Percentiles rank a stretch among this genome's conserved stretches.
These are phyloP conservation scores for Colletotrichum paranaense DNA, from an alignment of 2,329 filamentous ascomycete genomes.

Conservation along the genomic window DNA sequence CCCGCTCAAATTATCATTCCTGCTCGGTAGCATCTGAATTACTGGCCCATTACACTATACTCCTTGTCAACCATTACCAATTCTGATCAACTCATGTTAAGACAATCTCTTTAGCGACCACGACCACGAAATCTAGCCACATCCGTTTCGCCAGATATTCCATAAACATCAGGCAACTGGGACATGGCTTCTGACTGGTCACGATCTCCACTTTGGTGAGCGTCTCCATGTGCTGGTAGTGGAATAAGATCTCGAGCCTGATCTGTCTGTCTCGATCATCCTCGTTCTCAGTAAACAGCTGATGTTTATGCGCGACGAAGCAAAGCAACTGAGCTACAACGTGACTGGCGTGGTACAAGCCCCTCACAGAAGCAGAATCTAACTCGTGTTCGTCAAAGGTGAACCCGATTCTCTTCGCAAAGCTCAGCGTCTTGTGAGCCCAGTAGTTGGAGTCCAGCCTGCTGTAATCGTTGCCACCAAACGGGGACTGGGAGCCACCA, in stretches of 20 bases:
- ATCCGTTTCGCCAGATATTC: neutral
- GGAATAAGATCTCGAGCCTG: neutral
- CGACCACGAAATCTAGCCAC: neutral
- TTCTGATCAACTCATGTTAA: neutral
- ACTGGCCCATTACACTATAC: too few species aligned
- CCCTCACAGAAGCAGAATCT: neutral
- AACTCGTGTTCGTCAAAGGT: neutral
- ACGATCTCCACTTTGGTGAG: neutral
- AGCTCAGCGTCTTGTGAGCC: neutral
- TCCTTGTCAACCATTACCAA: too few species aligned
- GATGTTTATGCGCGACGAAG: neutral
- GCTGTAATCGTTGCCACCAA: too few species aligned
- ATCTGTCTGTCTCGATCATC: neutral
- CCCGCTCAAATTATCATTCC: too few species aligned
- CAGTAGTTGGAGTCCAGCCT: neutral
- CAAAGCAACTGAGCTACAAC: neutral
- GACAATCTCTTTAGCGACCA: neutral
- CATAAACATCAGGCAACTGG: neutral
- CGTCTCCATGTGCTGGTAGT: neutral
- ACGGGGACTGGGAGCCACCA: neutral
- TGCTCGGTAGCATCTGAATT: too few species aligned
- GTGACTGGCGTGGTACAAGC: neutral
- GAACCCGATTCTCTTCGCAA: neutral
- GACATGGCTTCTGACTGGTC: neutral
- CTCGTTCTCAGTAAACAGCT: neutral